phyloP scores from a whole-genome alignment of 78 protist species.

The Dictyostelium firmibasis region DNA sequence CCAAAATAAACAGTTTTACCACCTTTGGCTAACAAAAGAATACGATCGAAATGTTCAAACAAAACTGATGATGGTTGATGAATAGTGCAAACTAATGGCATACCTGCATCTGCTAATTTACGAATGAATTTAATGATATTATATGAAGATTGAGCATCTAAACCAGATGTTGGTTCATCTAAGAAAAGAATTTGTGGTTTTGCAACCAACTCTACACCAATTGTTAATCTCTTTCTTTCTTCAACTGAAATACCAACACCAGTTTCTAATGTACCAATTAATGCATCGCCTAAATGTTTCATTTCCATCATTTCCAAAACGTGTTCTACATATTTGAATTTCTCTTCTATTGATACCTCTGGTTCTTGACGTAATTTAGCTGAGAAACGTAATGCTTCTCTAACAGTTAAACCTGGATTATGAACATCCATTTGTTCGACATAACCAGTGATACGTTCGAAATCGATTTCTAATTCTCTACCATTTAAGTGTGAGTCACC shows the following conservation, averaged over 20 bases:
- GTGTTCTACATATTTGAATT: conserved; percentile 43
- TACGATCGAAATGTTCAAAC: conserved; percentile 76
- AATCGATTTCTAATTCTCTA: conserved; percentile 62
- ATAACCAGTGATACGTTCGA: conserved; percentile 76
- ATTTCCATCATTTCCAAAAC: conserved; percentile 78
- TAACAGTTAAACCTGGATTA: conserved; percentile 52
- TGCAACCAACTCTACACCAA: conserved; percentile 82
- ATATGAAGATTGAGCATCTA: conserved; percentile 79
- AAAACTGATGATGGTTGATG: conserved; percentile 83
- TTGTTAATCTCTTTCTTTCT: conserved; percentile 77
- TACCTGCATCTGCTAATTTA: conserved; percentile 76
- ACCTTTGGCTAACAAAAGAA: conserved; percentile 71
- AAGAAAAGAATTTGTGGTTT: conserved; percentile 56
- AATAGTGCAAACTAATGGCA: conserved; percentile 72
- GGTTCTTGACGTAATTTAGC: conserved; percentile 65
- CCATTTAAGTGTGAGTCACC: conserved; percentile 87
- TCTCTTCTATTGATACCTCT: conserved; percentile 40
- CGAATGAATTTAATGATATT: conserved; percentile 64
- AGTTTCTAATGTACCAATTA: conserved; percentile 67
- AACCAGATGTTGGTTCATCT: conserved; percentile 55
- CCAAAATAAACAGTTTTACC: conserved; percentile 83
- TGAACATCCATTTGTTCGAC: conserved; percentile 83
- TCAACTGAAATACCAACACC: conserved; percentile 77
- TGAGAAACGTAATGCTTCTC: conserved; percentile 70
- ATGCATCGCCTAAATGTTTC: conserved; percentile 75